phyloP scores from a whole-genome alignment of 2,329 filamentous ascomycete species.

The Verticillium zaregamsianum region DNA sequence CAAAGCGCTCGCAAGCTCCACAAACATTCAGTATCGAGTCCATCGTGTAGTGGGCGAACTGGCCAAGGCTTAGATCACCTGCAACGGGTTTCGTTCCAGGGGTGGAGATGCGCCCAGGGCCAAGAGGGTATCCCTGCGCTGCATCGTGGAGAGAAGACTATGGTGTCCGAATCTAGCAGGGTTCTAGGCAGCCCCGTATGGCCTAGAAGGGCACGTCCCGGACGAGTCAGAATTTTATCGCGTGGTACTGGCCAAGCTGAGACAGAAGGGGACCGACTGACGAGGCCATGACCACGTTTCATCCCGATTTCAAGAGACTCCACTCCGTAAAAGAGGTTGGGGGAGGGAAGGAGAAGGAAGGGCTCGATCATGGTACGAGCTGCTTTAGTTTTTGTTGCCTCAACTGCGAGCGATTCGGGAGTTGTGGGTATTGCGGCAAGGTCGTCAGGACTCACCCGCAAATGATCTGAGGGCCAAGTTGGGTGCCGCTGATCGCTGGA shows the following conservation, averaged over 20 bases:
- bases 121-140: not conserved
- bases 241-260: not conserved
- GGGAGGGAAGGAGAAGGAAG: not conserved
- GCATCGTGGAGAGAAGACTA: not conserved
- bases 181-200: not conserved
- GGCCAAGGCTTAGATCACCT: constrained; percentile 11
- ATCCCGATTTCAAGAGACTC: not conserved
- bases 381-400: not conserved
- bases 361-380: not conserved
- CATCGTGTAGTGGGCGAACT: constrained; percentile 5
- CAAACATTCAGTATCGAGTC: constrained; percentile 1
- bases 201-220: not conserved
- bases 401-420: not conserved
- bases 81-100: constrained; percentile 14
- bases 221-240: not conserved
- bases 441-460: no score
- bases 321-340: not conserved
- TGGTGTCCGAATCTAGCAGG: not conserved
- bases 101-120: constrained; percentile 2
- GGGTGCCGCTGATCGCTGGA: no score
- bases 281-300: not conserved
- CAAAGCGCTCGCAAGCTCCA: constrained; percentile 4
- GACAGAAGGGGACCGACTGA: not conserved
- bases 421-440: not conserved
- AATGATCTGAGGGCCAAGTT: no score